A percentile compares a stretch with the other conserved stretches of the same genome.
These are phyloP conservation scores for Chrysopogon serrulatus DNA, from an alignment of 176 grass and related monocot genomes.

Conservation along the genomic window DNA sequence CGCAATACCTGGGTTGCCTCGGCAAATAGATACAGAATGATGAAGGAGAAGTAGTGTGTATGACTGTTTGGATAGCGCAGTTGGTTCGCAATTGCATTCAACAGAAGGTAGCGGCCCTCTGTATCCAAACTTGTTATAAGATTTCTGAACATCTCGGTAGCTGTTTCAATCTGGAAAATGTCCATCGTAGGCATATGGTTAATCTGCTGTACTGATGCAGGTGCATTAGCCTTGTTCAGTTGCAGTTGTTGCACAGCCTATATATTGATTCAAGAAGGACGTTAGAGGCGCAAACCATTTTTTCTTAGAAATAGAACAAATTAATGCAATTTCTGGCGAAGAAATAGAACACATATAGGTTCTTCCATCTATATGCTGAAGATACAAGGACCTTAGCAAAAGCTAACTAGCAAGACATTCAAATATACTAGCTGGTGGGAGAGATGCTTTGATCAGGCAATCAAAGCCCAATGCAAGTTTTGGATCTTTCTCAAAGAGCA, in stretches of 20 bases:
- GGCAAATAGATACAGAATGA: slow-evolving; percentile 73
- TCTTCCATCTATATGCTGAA: neutral
- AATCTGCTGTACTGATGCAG: slow-evolving; percentile 58
- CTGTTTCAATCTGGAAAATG: slow-evolving; percentile 70
- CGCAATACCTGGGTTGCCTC: slow-evolving; percentile 52
- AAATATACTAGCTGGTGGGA: neutral
- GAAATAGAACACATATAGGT: neutral
- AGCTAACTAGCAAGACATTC: neutral
- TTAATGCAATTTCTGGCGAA: neutral
- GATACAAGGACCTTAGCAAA: neutral
- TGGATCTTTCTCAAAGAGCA: neutral
- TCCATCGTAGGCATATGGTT: slow-evolving; percentile 55
- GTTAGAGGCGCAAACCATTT: neutral
- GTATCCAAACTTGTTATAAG: slow-evolving; percentile 73
- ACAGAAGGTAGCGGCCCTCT: slow-evolving; percentile 72
- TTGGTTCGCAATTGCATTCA: slow-evolving; percentile 89
- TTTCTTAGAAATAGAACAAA: neutral
- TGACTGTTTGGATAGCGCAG: slow-evolving; percentile 81
- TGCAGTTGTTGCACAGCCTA: slow-evolving; percentile 81
- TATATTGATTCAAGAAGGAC: neutral
- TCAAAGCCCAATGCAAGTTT: neutral
- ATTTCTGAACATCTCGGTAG: slow-evolving; percentile 67
- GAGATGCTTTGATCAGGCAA: neutral
- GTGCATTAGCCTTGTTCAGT: slow-evolving; percentile 42
- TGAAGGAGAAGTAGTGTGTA: slow-evolving; percentile 89